These are phyloP conservation scores for Mucor racemosus DNA, from an alignment of 371 early-diverging fungal species.

Conservation along the genomic window DNA sequence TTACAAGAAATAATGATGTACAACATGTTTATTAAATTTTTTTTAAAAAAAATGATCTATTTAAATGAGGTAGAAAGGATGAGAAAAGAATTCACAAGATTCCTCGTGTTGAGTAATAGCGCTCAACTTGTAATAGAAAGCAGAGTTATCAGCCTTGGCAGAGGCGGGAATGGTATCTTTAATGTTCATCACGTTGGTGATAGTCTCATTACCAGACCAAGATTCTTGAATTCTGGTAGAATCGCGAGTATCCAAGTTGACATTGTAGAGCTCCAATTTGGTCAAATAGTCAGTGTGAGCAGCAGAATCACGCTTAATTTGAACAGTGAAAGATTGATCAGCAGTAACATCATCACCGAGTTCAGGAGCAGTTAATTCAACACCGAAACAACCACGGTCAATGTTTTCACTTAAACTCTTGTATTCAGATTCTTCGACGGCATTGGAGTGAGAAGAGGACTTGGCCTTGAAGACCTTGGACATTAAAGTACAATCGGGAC, in stretches of 20 bases:
- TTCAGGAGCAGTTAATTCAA: conserved; percentile 40
- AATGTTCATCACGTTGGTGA: conserved; percentile 41
- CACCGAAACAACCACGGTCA: conserved; percentile 56
- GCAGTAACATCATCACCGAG: conserved; percentile 36
- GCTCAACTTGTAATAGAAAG: conserved; percentile 52
- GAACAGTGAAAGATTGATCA: conserved; percentile 30
- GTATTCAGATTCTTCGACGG: conserved; percentile 37
- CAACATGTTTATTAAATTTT: conserved; percentile 6
- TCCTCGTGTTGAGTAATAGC: conserved; percentile 50
- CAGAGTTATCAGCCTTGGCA: conserved; percentile 33
- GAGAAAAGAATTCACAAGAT: conserved; percentile 47
- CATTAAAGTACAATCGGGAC: conserved; percentile 58
- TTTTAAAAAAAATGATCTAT: conserved; percentile 8
- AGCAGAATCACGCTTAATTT: conserved; percentile 49
- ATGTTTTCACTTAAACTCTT: conserved; percentile 35
- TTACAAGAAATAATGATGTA: background rate
- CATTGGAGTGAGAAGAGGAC: conserved; percentile 44
- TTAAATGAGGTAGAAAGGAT: conserved; percentile 49
- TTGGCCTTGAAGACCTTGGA: conserved; percentile 55
- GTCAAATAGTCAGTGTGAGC: conserved; percentile 40
- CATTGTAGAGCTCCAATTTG: conserved; percentile 41
- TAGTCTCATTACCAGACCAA: conserved; percentile 35
- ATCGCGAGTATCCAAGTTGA: conserved; percentile 40
- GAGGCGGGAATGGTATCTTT: conserved; percentile 41
- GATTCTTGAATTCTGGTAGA: conserved; percentile 39